Conservation (phyloP, 495 filamentous ascomycete species). For the Talaromyces trachyspermus region DNA sequence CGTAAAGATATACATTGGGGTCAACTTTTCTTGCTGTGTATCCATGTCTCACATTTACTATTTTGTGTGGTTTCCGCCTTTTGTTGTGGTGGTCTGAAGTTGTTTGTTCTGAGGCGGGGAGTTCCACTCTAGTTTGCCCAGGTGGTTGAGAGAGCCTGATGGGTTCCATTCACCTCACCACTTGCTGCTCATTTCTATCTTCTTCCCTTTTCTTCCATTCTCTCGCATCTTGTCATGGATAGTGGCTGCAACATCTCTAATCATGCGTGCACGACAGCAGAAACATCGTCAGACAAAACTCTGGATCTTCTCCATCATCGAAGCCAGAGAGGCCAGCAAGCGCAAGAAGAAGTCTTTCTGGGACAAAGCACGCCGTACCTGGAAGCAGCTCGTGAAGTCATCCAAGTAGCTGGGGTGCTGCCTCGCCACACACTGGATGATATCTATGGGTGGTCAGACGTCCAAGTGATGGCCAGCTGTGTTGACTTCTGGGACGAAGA, state of each 20-base stretch:
- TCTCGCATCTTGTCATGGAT: not conserved
- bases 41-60: constrained; percentile 9
- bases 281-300: not conserved
- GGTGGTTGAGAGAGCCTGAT: too few species aligned
- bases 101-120: not conserved
- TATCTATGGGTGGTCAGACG: too few species aligned
- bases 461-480: not conserved
- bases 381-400: not conserved
- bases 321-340: constrained; percentile 5
- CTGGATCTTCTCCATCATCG: constrained; percentile 10
- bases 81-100: not conserved
- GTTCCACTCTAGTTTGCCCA: not conserved
- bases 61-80: constrained; percentile 9
- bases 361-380: not conserved
- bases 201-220: too few species aligned
- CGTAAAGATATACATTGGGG: not conserved
- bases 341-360: constrained; percentile 2
- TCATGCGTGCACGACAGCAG: not conserved
- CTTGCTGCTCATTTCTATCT: too few species aligned
- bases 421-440: not conserved
- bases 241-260: not conserved
- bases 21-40: not conserved
- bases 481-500: constrained; percentile 1
- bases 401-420: not conserved
- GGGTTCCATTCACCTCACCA: not conserved